Conservation (phyloP, 495 filamentous ascomycete genomes). For the Aspergillus avenaceus region DNA sequence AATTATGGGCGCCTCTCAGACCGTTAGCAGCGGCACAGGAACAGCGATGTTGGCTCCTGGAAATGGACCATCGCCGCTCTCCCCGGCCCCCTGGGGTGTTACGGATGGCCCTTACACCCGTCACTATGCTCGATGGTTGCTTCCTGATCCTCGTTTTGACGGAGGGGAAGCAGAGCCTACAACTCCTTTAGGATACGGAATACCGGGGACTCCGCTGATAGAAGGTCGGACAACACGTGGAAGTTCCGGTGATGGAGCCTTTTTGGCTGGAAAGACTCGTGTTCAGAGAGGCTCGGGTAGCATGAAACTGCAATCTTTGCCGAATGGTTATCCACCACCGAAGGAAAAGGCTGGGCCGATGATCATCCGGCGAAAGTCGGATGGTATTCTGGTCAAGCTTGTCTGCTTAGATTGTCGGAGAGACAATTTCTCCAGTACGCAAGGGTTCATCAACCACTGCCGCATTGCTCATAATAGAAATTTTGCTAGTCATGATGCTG, state of each 20-base stretch:
- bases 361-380: conserved; percentile 56
- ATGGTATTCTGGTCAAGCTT: conserved; percentile 66
- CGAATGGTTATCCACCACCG: conserved; percentile 63
- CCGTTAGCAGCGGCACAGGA: conserved; percentile 69
- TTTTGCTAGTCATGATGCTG: conserved; percentile 91
- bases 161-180: conserved; percentile 47
- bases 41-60: conserved; percentile 56
- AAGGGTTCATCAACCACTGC: conserved; percentile 98
- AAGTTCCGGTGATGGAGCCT: conserved; percentile 56
- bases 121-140: conserved; percentile 91
- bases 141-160: conserved; percentile 85
- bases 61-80: conserved; percentile 53
- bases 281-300: conserved; percentile 54
- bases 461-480: conserved; percentile 89
- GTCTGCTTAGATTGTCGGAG: conserved; percentile 85
- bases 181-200: conserved; percentile 22
- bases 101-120: conserved; percentile 86
- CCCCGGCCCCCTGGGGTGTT: conserved; percentile 81
- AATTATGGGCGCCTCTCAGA: conserved; percentile 54
- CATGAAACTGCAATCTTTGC: conserved; percentile 66
- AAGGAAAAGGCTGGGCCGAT: conserved; percentile 64
- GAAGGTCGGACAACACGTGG: conserved; percentile 72
- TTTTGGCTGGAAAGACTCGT: conserved; percentile 56
- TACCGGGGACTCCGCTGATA: conserved; percentile 29
- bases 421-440: conserved; percentile 88